These are phyloP conservation scores for Trypanosoma caninum DNA, from an alignment of 208 protist genomes.

Conservation along the genomic window DNA sequence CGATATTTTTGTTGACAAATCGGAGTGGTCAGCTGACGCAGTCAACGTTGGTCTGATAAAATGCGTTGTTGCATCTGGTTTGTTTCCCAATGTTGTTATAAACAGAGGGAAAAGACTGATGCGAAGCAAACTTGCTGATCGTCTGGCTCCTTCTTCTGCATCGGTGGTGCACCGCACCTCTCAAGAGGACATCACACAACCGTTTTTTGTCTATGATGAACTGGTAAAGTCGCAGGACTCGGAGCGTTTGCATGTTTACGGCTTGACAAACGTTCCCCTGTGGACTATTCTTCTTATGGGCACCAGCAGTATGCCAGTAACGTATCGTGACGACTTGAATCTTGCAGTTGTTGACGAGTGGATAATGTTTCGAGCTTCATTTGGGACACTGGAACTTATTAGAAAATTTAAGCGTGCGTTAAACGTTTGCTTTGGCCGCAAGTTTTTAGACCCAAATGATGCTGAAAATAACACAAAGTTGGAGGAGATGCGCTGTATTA, in stretches of 20 bases:
- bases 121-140: conserved; percentile 50
- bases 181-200: conserved; percentile 34
- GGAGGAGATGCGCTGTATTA: conserved; percentile 47
- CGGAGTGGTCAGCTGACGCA: conserved; percentile 48
- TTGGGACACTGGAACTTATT: conserved; percentile 50
- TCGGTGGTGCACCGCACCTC: conserved; percentile 47
- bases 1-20: conserved; percentile 62
- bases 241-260: conserved; percentile 31
- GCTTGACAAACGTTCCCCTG: conserved; percentile 49
- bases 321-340: conserved; percentile 52
- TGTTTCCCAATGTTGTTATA: conserved; percentile 70
- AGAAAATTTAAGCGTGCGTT: conserved; percentile 57
- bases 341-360: conserved; percentile 66
- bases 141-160: conserved; percentile 28
- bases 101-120: conserved; percentile 37
- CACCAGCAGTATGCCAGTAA: conserved; percentile 36
- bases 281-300: conserved; percentile 78
- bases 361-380: conserved; percentile 65
- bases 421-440: conserved; percentile 44
- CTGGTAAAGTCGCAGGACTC: conserved; percentile 31
- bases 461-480: conserved; percentile 56
- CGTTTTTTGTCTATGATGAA: conserved; percentile 75
- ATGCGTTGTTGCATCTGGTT: conserved; percentile 46
- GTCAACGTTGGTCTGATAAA: conserved; percentile 68
- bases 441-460: conserved; percentile 54